Conservation (phyloP, 2,329 filamentous ascomycete species). For the Aspergillus sp. region DNA sequence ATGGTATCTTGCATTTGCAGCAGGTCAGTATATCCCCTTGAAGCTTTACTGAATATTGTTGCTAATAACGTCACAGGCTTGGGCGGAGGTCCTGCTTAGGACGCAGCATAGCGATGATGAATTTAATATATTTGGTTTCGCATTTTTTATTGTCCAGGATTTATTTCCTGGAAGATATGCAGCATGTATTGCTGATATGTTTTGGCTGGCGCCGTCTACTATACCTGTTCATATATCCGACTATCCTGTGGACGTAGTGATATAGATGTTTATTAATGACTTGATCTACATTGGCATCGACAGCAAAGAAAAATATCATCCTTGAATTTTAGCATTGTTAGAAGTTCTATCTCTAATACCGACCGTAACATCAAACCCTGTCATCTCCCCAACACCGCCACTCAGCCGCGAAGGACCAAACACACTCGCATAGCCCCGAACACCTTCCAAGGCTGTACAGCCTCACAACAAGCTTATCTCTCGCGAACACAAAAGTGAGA, state of each 20-base stretch:
- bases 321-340: too few relatives aligned
- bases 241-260: not conserved
- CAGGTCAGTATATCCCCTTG: constrained; percentile 58
- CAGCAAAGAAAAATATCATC: too few relatives aligned
- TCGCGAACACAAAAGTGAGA: too few relatives aligned
- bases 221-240: constrained; percentile 1
- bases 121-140: not conserved
- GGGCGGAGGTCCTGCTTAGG: constrained; percentile 12
- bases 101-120: not conserved
- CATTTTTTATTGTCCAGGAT: not conserved
- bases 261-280: not conserved
- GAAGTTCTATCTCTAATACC: too few relatives aligned
- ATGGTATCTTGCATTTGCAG: constrained; percentile 81
- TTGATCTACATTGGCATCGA: too few relatives aligned
- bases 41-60: too few relatives aligned
- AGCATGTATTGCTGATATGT: not conserved
- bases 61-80: constrained; percentile 11
- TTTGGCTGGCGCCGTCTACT: not conserved
- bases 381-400: too few relatives aligned
- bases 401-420: too few relatives aligned
- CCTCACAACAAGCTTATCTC: too few relatives aligned
- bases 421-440: too few relatives aligned
- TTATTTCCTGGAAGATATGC: not conserved
- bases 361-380: too few relatives aligned
- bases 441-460: too few relatives aligned